Conservation (phyloP, 208 protist species). For the Kentomonas sorsogonicus region DNA sequence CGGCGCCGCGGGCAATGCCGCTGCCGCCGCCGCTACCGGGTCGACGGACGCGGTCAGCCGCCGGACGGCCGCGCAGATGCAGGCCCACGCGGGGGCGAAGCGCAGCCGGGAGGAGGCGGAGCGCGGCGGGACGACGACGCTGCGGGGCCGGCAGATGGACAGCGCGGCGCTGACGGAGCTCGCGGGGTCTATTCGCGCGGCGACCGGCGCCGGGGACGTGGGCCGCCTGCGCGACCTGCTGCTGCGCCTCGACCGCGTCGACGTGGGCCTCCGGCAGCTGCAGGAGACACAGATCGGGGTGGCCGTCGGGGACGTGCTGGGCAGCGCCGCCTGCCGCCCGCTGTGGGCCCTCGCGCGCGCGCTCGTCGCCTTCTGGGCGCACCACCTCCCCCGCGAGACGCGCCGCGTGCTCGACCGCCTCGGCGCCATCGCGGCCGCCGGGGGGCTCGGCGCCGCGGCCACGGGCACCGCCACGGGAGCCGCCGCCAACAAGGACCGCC, state of each 20-base stretch:
- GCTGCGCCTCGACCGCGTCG: conserved; percentile 50
- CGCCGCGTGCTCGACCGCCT: conserved; percentile 31
- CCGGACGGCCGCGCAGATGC: not conserved
- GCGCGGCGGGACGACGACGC: not conserved
- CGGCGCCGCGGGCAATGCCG: not conserved
- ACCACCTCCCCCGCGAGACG: conserved; percentile 52
- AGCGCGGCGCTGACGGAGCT: conserved; percentile 31
- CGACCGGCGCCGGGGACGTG: conserved; percentile 30
- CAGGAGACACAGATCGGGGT: conserved; percentile 68
- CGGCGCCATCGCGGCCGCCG: no score
- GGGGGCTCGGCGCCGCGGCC: not conserved
- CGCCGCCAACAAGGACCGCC: not conserved
- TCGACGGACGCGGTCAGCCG: not conserved
- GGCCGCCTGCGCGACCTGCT: conserved; percentile 36
- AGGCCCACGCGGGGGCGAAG: conserved; percentile 13
- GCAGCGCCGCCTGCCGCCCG: conserved; percentile 24
- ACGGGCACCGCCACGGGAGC: not conserved
- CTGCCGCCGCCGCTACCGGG: not conserved
- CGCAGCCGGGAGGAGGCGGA: conserved; percentile 1
- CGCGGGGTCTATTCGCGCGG: conserved; percentile 33
- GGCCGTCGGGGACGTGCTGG: conserved; percentile 58
- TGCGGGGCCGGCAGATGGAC: conserved; percentile 15
- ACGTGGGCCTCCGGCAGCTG: conserved; percentile 46
- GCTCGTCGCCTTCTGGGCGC: conserved; percentile 70
- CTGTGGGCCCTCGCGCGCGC: conserved; percentile 64